A percentile compares a stretch with the other conserved stretches of the same genome.
Conservation (phyloP, 2,329 filamentous ascomycete species). For the Cytospora piceae region DNA sequence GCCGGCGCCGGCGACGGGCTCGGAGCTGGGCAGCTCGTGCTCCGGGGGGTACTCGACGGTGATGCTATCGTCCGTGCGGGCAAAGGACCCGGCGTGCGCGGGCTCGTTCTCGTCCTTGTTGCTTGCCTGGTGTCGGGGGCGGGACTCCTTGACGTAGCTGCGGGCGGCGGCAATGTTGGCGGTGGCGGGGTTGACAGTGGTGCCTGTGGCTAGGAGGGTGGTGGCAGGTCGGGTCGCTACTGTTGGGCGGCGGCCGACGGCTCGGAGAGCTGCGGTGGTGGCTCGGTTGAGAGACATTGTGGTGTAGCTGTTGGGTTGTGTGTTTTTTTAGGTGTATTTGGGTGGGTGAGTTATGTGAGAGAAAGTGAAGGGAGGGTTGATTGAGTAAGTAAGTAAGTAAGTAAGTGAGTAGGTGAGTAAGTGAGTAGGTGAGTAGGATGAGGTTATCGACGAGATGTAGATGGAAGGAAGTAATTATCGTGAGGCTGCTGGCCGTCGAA, state of each 20-base stretch:
- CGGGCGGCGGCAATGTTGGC: too few species aligned
- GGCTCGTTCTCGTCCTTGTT: constrained; percentile 37
- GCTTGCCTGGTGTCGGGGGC: constrained; percentile 33
- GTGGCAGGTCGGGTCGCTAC: not conserved
- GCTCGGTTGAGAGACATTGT: constrained; percentile 22
- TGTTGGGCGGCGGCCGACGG: constrained; percentile 8
- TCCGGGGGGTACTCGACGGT: constrained; percentile 79
- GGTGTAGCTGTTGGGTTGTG: not conserved
- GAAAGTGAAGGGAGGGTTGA: too few species aligned
- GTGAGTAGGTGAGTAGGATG: not conserved
- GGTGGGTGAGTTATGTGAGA: not conserved
- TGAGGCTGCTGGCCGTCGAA: not conserved
- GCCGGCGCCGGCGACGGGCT: constrained; percentile 74
- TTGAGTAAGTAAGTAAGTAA: not conserved
- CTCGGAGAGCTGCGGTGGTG: constrained; percentile 16
- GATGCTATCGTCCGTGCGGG: constrained; percentile 79
- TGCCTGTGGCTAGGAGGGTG: not conserved
- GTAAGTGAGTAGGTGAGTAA: not conserved
- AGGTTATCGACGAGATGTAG: not conserved
- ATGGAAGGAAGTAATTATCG: not conserved
- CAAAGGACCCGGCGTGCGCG: constrained; percentile 63
- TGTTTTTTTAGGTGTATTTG: not conserved
- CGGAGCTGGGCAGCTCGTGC: constrained; percentile 70
- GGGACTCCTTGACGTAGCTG: constrained; percentile 37
- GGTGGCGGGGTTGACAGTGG: constrained; percentile 9